phyloP scores from a whole-genome alignment of 2,329 filamentous ascomycete genomes.

The Alternaria sp. region DNA sequence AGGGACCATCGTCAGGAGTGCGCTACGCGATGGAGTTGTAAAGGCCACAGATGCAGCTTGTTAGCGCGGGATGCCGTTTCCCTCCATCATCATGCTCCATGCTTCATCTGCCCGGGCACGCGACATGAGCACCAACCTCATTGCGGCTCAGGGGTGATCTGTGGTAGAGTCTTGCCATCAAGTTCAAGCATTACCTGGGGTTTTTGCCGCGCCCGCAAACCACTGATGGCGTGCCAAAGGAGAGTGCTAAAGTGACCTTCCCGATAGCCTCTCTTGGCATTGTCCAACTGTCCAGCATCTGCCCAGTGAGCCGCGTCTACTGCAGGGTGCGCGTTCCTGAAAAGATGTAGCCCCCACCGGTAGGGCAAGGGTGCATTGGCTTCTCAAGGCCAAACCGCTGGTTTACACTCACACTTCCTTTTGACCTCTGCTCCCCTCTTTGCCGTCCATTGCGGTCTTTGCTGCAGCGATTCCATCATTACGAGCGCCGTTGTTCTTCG shows the following conservation, averaged over 20 bases:
- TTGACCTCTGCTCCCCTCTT: background rate
- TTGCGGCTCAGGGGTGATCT: background rate
- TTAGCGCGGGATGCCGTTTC: slow-evolving; percentile 5
- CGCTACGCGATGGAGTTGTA: background rate
- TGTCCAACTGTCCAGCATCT: slow-evolving; percentile 1
- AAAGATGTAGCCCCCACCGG: slow-evolving; percentile 12
- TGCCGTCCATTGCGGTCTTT: background rate
- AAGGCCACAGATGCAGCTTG: background rate
- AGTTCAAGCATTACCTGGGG: slow-evolving; percentile 1
- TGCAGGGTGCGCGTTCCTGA: slow-evolving; percentile 25
- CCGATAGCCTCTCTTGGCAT: slow-evolving; percentile 15
- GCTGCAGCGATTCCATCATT: background rate
- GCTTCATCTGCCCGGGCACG: slow-evolving; percentile 6
- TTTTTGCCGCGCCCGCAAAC: slow-evolving; percentile 1
- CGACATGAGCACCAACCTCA: slow-evolving; percentile 8
- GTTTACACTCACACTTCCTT: background rate
- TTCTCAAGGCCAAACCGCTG: slow-evolving; percentile 12
- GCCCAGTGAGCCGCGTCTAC: slow-evolving; percentile 18
- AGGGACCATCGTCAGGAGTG: background rate
- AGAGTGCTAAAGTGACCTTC: slow-evolving; percentile 4
- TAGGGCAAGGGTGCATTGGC: slow-evolving; percentile 8
- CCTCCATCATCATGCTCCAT: background rate
- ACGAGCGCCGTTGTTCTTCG: background rate
- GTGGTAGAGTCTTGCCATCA: background rate
- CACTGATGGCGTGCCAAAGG: slow-evolving; percentile 8